Evolutionary conservation across 306 rosid genomes (phyloP).

Genomic region (Casuarina cunninghamiana): DNA sequence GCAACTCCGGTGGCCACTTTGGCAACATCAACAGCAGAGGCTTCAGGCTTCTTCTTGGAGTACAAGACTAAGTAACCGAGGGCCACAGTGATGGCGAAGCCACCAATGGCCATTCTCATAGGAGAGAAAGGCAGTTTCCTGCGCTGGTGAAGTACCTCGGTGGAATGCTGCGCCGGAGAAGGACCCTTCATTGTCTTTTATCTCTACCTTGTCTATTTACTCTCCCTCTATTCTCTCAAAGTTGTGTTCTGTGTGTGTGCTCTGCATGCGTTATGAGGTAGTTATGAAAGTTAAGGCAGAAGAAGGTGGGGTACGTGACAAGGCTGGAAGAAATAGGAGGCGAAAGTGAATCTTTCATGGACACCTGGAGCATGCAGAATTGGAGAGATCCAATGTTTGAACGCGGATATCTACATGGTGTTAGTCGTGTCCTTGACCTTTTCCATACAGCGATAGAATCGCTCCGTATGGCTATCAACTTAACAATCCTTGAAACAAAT

Average conservation of each 20-base stretch:
- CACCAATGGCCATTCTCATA: conserved; percentile 55
- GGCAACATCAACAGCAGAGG: conserved; percentile 66
- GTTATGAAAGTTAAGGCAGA: conserved; percentile 1
- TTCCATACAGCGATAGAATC: no score
- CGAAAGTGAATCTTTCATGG: background rate
- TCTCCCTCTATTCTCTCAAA: background rate
- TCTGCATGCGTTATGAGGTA: conserved; percentile 11
- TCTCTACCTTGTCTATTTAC: background rate
- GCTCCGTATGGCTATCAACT: no score
- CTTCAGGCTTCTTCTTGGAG: conserved; percentile 70
- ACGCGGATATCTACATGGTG: background rate
- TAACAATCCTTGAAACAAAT: no score
- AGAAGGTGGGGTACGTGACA: background rate
- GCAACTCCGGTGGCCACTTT: conserved; percentile 46
- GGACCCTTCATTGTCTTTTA: conserved; percentile 30
- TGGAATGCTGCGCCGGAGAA: conserved; percentile 29
- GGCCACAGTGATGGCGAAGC: conserved; percentile 46
- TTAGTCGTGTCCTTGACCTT: background rate
- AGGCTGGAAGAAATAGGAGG: background rate
- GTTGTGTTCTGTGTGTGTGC: background rate
- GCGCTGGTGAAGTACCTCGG: conserved; percentile 56
- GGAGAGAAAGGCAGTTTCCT: conserved; percentile 43
- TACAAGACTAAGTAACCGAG: conserved; percentile 53
- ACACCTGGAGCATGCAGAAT: conserved; percentile 1
- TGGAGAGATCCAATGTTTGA: background rate